Percentiles rank a stretch among this genome's conserved stretches.
phyloP scores from a whole-genome alignment of 768 basidiomycete genomes.

The Pleurotus tuoliensis region DNA sequence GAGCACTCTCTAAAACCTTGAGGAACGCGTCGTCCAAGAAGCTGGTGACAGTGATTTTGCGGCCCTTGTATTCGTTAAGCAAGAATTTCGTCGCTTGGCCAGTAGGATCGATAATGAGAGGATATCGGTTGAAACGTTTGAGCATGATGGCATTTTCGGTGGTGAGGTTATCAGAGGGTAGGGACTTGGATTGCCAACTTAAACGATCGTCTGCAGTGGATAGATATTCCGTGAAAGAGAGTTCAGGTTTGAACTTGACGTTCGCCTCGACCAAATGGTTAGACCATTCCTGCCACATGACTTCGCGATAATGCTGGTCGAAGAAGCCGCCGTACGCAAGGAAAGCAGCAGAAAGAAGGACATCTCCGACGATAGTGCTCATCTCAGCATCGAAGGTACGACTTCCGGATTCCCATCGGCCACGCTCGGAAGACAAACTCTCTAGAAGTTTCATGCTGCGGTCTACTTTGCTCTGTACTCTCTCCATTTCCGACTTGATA shows the following conservation, averaged over 20 bases:
- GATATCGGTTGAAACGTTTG: constrained; percentile 96
- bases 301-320: constrained; percentile 95
- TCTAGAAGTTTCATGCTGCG: constrained; percentile 94
- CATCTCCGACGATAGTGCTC: constrained; percentile 98
- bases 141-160: constrained; percentile 99
- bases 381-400: constrained; percentile 96
- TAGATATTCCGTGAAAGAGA: constrained; percentile 92
- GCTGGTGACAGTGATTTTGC: constrained; percentile 97
- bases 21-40: constrained; percentile 99
- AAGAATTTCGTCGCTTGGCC: constrained; percentile 96
- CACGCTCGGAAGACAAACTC: constrained; percentile 91
- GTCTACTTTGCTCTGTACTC: constrained; percentile 94
- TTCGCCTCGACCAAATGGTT: constrained; percentile 84
- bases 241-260: constrained; percentile 88
- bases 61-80: constrained; percentile 89
- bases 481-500: constrained; percentile 97
- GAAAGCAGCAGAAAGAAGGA: constrained; percentile 93
- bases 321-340: constrained; percentile 97
- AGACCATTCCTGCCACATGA: constrained; percentile 96
- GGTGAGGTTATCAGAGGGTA: constrained; percentile 94
- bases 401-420: constrained; percentile 93
- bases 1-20: constrained; percentile 96
- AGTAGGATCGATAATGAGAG: constrained; percentile 95
- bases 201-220: constrained; percentile 96
- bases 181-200: constrained; percentile 90